Evolutionary conservation across 1,284 basidiomycete genomes (phyloP), one percentile per base, ranked within the genome.

Genomic region (Malassezia obtusa): DNA sequence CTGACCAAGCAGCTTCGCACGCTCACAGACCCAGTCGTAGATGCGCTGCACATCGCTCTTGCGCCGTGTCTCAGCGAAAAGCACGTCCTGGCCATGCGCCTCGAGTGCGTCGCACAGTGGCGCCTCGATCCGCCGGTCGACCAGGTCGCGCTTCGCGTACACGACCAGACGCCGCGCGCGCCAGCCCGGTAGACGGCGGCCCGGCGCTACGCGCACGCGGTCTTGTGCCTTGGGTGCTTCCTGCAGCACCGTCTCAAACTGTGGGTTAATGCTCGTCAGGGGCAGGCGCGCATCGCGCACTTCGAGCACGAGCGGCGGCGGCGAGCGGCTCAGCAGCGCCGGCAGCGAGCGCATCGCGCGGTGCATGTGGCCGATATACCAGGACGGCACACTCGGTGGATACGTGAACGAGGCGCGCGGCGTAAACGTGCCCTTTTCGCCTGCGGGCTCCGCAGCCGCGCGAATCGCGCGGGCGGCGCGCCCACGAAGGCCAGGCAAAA

Each of bases 311-410:
- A 98, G 82, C 68, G 71, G 69, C 2, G 69, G 69, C 89, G 88
- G 47, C 86, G 90, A 61, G 82, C 83, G 44, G 81, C 82, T 37
- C 5, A 69, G 63, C 6, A 67, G 59, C 33, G 70, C 84, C 81
- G 74, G 84, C 84, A 73, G 57, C 12, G 66, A 67, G 9, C 69
- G 63, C 44, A 71, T 60, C 0, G 69, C 69, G 1, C 68, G 50
- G 2, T 65, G 60, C 92, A 96, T 98, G 77, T 98, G 92, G 10
- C 94, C 92, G 24, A 88, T 86, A 75, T 87, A 94, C 91, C 91
- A 96, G 77, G 89, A 90, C 48, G 87, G 85, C n/a, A 88, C 74
- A 2, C 65, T 65, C 0, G 63, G 43, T 0, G 79, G 78, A 36
- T 77, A 77, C 0, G 66, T 60, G 62, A 80, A 80, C 0, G 49